Evolutionary conservation across 345 rosid species (phyloP).

Genomic region (Erodium maritimum): DNA sequence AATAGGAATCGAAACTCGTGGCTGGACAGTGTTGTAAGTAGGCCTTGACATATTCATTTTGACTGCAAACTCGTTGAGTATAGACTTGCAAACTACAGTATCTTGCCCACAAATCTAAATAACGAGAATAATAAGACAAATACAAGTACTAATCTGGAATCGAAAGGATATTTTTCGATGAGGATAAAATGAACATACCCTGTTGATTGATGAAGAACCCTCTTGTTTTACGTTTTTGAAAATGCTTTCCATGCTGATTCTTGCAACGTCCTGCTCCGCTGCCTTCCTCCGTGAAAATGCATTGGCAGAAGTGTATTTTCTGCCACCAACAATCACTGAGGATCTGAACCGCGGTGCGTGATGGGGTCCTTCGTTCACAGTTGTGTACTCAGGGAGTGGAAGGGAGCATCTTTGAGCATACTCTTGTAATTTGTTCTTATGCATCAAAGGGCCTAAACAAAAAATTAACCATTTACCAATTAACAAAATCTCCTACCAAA

Average conservation of each 20-base stretch:
- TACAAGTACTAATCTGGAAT: not conserved
- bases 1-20: slow-evolving; percentile 10
- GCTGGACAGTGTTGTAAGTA: slow-evolving; percentile 15
- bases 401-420: slow-evolving; percentile 26
- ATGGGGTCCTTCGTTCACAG: slow-evolving; percentile 18
- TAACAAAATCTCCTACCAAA: too few relatives aligned
- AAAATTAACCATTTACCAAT: too few relatives aligned
- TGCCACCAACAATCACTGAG: slow-evolving; percentile 25
- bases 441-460: too few relatives aligned
- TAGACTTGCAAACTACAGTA: slow-evolving; percentile 27
- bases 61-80: slow-evolving; percentile 34
- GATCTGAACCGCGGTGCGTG: slow-evolving; percentile 27
- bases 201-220: slow-evolving; percentile 10
- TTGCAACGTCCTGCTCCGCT: slow-evolving; percentile 46
- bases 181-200: slow-evolving; percentile 17
- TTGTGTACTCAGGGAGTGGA: slow-evolving; percentile 17
- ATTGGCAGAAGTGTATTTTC: slow-evolving; percentile 17
- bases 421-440: slow-evolving; percentile 30
- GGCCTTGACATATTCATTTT: slow-evolving; percentile 24
- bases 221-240: slow-evolving; percentile 20
- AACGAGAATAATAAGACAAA: not conserved
- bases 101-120: slow-evolving; percentile 13
- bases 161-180: not conserved
- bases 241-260: slow-evolving; percentile 22
- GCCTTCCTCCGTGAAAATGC: slow-evolving; percentile 22